Evolutionary conservation across 768 basidiomycete species (phyloP).

Genomic region (Leccinum imitatum): DNA sequence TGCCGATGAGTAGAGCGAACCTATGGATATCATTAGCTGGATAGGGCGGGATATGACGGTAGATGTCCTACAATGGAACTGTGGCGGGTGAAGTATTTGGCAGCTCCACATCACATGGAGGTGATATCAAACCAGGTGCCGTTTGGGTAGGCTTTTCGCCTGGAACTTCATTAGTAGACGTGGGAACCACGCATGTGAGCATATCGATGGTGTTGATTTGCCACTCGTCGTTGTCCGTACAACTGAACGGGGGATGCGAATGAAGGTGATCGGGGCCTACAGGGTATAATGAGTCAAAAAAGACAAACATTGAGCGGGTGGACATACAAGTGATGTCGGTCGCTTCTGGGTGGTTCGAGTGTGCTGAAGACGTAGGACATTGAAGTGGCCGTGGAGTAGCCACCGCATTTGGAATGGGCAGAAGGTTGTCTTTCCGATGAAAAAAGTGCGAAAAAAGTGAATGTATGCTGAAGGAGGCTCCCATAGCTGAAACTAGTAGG

Average conservation of each 20-base stretch:
- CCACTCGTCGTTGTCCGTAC: background rate
- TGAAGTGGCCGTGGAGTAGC: background rate
- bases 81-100: background rate
- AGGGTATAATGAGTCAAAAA: background rate
- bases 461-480: background rate
- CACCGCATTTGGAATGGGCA: background rate
- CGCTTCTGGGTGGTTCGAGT: background rate
- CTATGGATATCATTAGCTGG: background rate
- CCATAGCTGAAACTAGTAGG: background rate
- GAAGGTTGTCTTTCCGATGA: background rate
- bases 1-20: constrained; percentile 45
- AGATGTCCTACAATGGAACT: background rate
- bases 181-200: background rate
- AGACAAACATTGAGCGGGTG: background rate
- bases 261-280: background rate
- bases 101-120: background rate
- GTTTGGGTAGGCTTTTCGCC: background rate
- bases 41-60: background rate
- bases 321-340: background rate
- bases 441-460: background rate
- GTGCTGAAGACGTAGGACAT: background rate
- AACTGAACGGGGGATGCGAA: background rate
- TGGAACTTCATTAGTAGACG: background rate
- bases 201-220: background rate
- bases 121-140: background rate